Conservation (phyloP, 2,329 filamentous ascomycete genomes). For the Mariannaea elegans region DNA sequence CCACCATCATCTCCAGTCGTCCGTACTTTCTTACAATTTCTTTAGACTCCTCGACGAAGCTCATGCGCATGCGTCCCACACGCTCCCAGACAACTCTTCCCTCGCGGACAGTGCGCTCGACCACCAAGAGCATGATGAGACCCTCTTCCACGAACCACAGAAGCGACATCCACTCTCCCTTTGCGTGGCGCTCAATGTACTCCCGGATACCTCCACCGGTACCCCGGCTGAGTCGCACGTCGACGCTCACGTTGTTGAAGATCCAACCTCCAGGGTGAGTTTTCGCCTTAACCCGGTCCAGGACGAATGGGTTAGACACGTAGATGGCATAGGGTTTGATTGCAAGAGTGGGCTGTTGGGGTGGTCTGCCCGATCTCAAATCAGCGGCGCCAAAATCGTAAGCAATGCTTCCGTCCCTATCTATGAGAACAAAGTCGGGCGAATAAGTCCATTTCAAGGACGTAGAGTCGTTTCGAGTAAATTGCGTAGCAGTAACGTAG, state of each 20-base stretch:
- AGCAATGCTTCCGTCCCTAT: conserved; percentile 40
- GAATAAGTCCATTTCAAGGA: conserved; percentile 47
- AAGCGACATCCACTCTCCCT: conserved; percentile 48
- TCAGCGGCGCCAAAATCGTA: conserved; percentile 43
- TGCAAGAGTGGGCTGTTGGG: conserved; percentile 32
- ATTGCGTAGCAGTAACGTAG: conserved; percentile 47
- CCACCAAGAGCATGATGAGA: conserved; percentile 45
- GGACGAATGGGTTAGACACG: conserved; percentile 45
- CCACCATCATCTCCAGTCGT: conserved; percentile 44
- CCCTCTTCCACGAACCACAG: conserved; percentile 49
- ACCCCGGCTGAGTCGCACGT: conserved; percentile 44
- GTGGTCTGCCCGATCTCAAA: conserved; percentile 22
- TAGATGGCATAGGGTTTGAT: conserved; percentile 42
- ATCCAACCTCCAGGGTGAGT: conserved; percentile 45
- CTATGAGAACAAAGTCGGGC: conserved; percentile 43
- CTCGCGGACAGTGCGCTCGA: conserved; percentile 39
- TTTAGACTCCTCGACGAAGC: conserved; percentile 44
- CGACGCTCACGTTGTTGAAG: conserved; percentile 47
- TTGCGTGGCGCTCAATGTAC: conserved; percentile 46
- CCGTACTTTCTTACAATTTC: conserved; percentile 44
- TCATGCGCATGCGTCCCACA: conserved; percentile 48
- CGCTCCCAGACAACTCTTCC: conserved; percentile 42
- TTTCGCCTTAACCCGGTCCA: conserved; percentile 47
- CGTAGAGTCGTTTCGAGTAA: conserved; percentile 45
- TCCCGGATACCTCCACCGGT: conserved; percentile 41